These are phyloP conservation scores for Ilex paraguariensis DNA, from an alignment of 305 asterid species.

Conservation along the genomic window DNA sequence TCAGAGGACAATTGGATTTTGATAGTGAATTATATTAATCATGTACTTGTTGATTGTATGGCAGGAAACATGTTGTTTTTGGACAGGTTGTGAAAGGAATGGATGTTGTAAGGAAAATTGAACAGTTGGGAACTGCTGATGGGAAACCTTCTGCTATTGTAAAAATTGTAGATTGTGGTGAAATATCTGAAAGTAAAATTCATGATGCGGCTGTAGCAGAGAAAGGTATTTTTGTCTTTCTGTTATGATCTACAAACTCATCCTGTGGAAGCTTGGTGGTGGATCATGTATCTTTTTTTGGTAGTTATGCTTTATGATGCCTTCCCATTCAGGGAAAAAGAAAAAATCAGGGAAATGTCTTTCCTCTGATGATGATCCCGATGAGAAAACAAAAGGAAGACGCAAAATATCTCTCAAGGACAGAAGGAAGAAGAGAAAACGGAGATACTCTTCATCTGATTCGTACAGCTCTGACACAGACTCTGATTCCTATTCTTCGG, in stretches of 20 bases:
- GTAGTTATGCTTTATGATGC: conserved; percentile 21
- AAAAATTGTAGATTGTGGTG: conserved; percentile 79
- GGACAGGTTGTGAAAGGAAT: conserved; percentile 91
- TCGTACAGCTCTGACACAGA: conserved; percentile 70
- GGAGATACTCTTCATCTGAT: conserved; percentile 71
- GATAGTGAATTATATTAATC: background rate
- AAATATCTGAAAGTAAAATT: conserved; percentile 34
- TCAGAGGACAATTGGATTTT: background rate
- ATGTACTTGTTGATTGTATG: conserved; percentile 2
- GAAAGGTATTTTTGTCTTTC: conserved; percentile 44
- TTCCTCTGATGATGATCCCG: conserved; percentile 44
- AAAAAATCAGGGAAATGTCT: conserved; percentile 35
- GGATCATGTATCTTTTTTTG: conserved; percentile 9
- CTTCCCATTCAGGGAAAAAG: conserved; percentile 46
- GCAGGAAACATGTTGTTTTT: conserved; percentile 95
- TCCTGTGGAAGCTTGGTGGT: conserved; percentile 15
- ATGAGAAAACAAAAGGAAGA: conserved; percentile 41
- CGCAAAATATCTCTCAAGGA: conserved; percentile 38
- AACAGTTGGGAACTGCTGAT: conserved; percentile 65
- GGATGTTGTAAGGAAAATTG: conserved; percentile 77
- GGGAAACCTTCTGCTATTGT: conserved; percentile 63
- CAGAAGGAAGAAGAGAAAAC: conserved; percentile 55
- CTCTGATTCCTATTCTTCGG: conserved; percentile 58
- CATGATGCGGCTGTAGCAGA: conserved; percentile 33
- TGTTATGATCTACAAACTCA: conserved; percentile 4